Base-by-base conservation (phyloP, 768 basidiomycete genomes). In the Sporobolomyces pararoseus region DNA sequence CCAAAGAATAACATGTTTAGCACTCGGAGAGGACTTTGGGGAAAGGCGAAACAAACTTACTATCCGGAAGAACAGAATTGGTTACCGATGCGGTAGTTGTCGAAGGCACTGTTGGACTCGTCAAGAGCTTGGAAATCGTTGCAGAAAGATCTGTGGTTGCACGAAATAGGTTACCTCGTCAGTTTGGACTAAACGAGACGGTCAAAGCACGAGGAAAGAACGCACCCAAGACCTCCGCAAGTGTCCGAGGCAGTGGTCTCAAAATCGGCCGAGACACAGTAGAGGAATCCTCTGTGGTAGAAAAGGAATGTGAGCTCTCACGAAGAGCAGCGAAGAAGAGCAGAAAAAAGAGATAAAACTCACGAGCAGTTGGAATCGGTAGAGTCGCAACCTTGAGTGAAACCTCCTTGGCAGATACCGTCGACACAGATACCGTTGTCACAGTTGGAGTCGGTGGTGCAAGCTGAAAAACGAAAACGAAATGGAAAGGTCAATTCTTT, bases 241-340 rank as follows among this genome's bases (percentile, higher is more conserved):
- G 58, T 42, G 47, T 61, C 34, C 32, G 29, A 19, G 25, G 25
- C 16, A 39, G 65, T 50, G 19, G 14, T 14, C 7, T 4, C 17
- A 54, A 39, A 42, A n/a, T 65, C 49, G 37, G 16, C 2, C n/a
- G 9, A 2, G 4, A 29, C 3, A 58, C 71, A 73, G 66, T 73
- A 70, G 29, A 70, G 58, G 68, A 39, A 50, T 3, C 69, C 69
- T 7, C n/a, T n/a, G n/a, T n/a, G n/a, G n/a, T n/a, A n/a, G n/a
- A n/a, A n/a, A n/a, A n/a, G n/a, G n/a, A n/a, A n/a, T n/a, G n/a
- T n/a, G n/a, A n/a, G n/a, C n/a, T n/a, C n/a, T n/a, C n/a, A n/a
- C n/a, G n/a, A n/a, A n/a, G n/a, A n/a, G n/a, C n/a, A n/a, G n/a
- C n/a, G n/a, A n/a, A n/a, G n/a, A n/a, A n/a, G n/a, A n/a, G n/a